A percentile compares a stretch with the other conserved stretches of the same genome.
phyloP scores from a whole-genome alignment of 257 asterid genomes.

The Buddleja alternifolia region DNA sequence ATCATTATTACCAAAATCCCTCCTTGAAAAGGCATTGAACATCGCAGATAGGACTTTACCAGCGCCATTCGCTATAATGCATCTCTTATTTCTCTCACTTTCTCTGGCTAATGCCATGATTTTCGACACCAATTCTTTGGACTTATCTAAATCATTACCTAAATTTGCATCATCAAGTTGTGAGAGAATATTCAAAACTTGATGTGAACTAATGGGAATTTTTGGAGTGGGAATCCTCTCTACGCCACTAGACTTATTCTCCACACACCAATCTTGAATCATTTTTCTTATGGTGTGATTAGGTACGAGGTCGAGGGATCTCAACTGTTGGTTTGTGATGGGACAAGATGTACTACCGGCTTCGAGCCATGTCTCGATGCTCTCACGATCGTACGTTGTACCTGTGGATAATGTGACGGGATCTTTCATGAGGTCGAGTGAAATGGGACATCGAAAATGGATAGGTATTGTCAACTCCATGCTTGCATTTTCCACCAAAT shows the following conservation, averaged over 20 bases:
- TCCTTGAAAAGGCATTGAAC: constrained; percentile 39
- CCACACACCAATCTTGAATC: constrained; percentile 67
- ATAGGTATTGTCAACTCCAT: constrained; percentile 38
- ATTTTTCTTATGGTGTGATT: constrained; percentile 44
- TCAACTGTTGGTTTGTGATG: constrained; percentile 42
- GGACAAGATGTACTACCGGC: constrained; percentile 57
- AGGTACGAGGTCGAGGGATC: constrained; percentile 34
- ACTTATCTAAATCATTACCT: constrained; percentile 18
- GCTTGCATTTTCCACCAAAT: constrained; percentile 1
- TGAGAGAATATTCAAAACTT: constrained; percentile 33
- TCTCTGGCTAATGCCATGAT: constrained; percentile 39
- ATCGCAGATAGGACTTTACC: constrained; percentile 37
- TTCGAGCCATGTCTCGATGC: constrained; percentile 58
- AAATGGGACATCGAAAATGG: constrained; percentile 47
- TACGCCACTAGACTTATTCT: constrained; percentile 41
- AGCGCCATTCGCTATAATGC: constrained; percentile 37
- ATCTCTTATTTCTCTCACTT: constrained; percentile 49
- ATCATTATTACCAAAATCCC: background rate
- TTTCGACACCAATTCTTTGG: constrained; percentile 33
- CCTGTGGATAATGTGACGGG: constrained; percentile 70
- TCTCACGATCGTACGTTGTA: constrained; percentile 57
- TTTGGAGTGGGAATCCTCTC: constrained; percentile 59
- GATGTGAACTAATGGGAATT: constrained; percentile 37
- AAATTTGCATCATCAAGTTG: constrained; percentile 22
- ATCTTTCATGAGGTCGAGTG: constrained; percentile 56